A percentile compares a stretch with the other conserved stretches of the same genome.
Evolutionary conservation across 2,329 filamentous ascomycete species (phyloP).

Genomic region (Calonectria pteridis): DNA sequence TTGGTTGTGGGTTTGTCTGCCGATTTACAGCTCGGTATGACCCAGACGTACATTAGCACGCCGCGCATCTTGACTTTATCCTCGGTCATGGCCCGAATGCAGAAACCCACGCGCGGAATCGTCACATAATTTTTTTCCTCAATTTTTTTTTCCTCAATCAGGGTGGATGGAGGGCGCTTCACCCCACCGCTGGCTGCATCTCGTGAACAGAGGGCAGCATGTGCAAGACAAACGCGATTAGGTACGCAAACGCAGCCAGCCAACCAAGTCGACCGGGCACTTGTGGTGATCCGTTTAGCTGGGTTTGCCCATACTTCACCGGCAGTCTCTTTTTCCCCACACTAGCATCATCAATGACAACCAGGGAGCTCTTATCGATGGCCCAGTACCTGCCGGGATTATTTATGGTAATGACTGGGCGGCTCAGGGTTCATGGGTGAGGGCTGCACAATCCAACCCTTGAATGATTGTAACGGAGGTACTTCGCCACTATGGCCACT

Average conservation of each 20-base stretch:
- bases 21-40: conserved; percentile 10
- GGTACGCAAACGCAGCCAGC: conserved; percentile 8
- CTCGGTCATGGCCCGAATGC: conserved; percentile 15
- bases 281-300: background rate
- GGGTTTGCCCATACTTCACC: background rate
- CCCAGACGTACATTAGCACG: conserved; percentile 5
- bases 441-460: too few relatives aligned
- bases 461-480: too few relatives aligned
- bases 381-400: conserved; percentile 11
- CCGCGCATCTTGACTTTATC: background rate
- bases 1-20: conserved; percentile 7
- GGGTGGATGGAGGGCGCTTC: conserved; percentile 13
- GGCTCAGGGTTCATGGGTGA: conserved; percentile 14
- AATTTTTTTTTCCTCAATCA: background rate
- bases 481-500: too few relatives aligned
- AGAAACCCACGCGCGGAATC: background rate
- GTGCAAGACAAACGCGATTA: conserved; percentile 25
- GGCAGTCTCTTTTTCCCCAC: background rate
- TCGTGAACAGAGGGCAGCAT: conserved; percentile 5
- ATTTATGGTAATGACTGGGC: conserved; percentile 35
- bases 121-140: background rate
- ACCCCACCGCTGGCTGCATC: conserved; percentile 4
- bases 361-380: conserved; percentile 39
- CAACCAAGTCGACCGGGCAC: background rate
- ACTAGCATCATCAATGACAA: background rate